Conservation (phyloP, 2,329 filamentous ascomycete genomes). For the Knoxdaviesia capensis region DNA sequence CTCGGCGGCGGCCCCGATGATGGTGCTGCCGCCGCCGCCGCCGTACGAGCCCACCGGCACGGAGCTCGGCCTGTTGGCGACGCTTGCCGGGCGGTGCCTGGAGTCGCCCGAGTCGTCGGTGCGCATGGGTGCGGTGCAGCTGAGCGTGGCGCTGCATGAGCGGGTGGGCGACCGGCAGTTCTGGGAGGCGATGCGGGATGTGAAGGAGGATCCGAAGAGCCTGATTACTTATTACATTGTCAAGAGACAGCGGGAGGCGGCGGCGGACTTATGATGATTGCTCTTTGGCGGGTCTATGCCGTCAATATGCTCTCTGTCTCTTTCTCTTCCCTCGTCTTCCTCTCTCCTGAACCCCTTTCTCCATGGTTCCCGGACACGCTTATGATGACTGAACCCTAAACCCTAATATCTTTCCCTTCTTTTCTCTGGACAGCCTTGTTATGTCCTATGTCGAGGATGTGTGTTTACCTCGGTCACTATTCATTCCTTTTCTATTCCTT, state of each 20-base stretch:
- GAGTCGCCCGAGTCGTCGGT: constrained; percentile 41
- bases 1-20: too few relatives aligned
- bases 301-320: not conserved
- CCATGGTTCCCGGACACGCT: too few relatives aligned
- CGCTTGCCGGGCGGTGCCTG: constrained; percentile 33
- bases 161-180: constrained; percentile 39
- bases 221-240: constrained; percentile 68
- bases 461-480: not conserved
- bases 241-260: constrained; percentile 38
- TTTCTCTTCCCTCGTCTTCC: too few relatives aligned
- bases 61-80: constrained; percentile 30
- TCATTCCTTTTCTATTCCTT: not conserved
- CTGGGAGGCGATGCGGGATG: constrained; percentile 44
- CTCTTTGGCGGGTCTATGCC: not conserved
- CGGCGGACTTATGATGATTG: not conserved
- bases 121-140: constrained; percentile 56
- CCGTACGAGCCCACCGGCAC: constrained; percentile 27
- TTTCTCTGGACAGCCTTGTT: not conserved
- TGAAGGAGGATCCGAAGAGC: constrained; percentile 55
- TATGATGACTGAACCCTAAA: too few relatives aligned
- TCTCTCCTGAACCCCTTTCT: too few relatives aligned
- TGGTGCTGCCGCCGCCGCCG: constrained; percentile 3
- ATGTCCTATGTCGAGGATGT: not conserved
- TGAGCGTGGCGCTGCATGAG: constrained; percentile 54
- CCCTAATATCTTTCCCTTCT: too few relatives aligned